Conservation (phyloP, 1,284 basidiomycete genomes). For the Hymenochaete sp. region DNA sequence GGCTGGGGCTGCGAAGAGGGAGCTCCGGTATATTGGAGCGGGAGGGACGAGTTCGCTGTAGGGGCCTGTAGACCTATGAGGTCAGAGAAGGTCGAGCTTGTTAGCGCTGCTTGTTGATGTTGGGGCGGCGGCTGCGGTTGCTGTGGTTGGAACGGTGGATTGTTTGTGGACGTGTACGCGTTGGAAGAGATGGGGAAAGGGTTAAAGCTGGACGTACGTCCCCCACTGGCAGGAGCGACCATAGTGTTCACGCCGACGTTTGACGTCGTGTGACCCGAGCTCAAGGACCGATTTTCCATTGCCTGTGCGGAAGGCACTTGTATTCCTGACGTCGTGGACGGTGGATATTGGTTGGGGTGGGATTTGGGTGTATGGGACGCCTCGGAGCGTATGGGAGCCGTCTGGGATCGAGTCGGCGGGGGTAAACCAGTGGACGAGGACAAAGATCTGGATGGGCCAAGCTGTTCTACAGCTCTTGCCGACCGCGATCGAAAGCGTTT, state of each 20-base stretch:
- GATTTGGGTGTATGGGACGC: slow-evolving; percentile 1
- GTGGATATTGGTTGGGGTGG: background rate
- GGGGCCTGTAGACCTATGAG: slow-evolving; percentile 41
- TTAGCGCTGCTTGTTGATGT: slow-evolving; percentile 31
- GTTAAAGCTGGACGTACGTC: slow-evolving; percentile 9
- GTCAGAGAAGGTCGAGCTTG: slow-evolving; percentile 28
- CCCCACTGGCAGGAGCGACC: background rate
- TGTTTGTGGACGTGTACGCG: background rate
- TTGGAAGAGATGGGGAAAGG: slow-evolving; percentile 3
- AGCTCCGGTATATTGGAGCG: slow-evolving; percentile 41
- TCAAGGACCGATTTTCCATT: background rate
- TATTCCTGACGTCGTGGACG: background rate
- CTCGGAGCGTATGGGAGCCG: slow-evolving; percentile 12
- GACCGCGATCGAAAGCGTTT: slow-evolving; percentile 40
- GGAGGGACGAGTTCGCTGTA: slow-evolving; percentile 40
- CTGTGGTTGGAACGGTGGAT: slow-evolving; percentile 8
- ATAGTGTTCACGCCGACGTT: background rate
- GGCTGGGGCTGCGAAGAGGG: slow-evolving; percentile 14
- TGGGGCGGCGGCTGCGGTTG: slow-evolving; percentile 8
- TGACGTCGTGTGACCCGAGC: background rate
- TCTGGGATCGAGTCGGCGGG: slow-evolving; percentile 13
- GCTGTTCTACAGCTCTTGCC: slow-evolving; percentile 21
- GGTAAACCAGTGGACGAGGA: slow-evolving; percentile 11
- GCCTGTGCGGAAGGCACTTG: slow-evolving; percentile 1
- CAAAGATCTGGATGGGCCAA: slow-evolving; percentile 16